Percentiles rank a stretch among this genome's conserved stretches.
Conservation (phyloP, 352 stramenopile species). For the Pythium vanterpoolii region DNA sequence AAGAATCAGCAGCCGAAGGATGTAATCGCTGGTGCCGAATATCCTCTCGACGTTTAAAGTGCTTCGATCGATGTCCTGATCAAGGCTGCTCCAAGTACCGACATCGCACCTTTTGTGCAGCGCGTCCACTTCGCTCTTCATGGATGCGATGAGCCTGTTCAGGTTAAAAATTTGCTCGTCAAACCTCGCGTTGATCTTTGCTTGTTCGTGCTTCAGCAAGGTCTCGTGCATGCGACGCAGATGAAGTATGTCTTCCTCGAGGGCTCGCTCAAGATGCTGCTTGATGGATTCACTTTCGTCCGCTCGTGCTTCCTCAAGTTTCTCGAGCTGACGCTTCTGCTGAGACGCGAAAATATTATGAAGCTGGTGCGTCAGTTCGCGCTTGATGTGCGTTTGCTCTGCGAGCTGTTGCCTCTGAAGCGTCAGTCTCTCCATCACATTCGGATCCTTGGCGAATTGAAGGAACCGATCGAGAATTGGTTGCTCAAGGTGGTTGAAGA, state of each 20-base stretch:
- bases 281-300: constrained; percentile 43
- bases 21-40: constrained; percentile 69
- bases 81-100: constrained; percentile 49
- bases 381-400: constrained; percentile 50
- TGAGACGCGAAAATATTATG: constrained; percentile 47
- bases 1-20: constrained; percentile 68
- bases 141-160: constrained; percentile 35
- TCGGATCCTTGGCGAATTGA: constrained; percentile 61
- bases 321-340: constrained; percentile 29
- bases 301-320: constrained; percentile 36
- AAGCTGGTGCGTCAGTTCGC: constrained; percentile 42
- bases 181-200: constrained; percentile 64
- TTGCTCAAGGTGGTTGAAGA: constrained; percentile 71
- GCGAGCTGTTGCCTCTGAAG: constrained; percentile 50
- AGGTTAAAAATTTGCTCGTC: constrained; percentile 40
- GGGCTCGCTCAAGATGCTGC: constrained; percentile 36
- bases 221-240: constrained; percentile 59
- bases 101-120: constrained; percentile 53
- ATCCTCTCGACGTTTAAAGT: constrained; percentile 60
- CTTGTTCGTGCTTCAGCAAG: constrained; percentile 50
- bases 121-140: constrained; percentile 38
- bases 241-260: constrained; percentile 63
- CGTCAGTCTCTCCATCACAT: constrained; percentile 47
- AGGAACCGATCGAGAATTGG: constrained; percentile 65
- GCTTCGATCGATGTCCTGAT: constrained; percentile 48